phyloP scores from a whole-genome alignment of 2,329 filamentous ascomycete species.

The Cordyceps fumosorosea region DNA sequence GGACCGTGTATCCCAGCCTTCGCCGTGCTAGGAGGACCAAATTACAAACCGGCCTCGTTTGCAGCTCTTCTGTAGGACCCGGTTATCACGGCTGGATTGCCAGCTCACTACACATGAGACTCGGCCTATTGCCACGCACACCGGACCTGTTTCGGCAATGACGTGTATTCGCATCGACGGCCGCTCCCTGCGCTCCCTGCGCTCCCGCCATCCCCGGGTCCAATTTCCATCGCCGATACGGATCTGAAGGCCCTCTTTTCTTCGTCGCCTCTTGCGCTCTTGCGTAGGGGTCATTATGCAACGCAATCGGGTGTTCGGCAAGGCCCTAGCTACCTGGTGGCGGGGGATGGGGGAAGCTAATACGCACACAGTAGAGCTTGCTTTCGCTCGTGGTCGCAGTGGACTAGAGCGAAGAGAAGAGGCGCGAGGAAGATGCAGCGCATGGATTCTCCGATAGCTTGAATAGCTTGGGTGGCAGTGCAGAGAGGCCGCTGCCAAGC shows the following conservation, averaged over 20 bases:
- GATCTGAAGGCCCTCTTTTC: conserved; percentile 6
- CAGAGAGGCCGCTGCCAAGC: background rate
- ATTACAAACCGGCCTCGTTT: background rate
- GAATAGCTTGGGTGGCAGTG: background rate
- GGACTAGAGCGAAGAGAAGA: background rate
- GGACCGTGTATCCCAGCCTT: background rate
- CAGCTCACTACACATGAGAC: background rate
- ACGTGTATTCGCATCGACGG: background rate
- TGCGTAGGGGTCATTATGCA: background rate
- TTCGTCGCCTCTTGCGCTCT: background rate
- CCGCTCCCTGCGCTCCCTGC: background rate
- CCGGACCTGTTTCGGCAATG: background rate
- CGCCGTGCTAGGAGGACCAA: background rate
- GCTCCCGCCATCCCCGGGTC: background rate
- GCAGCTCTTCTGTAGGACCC: background rate
- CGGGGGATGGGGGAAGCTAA: background rate
- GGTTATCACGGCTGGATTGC: conserved; percentile 2
- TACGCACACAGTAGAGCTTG: background rate
- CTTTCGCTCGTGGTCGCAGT: background rate
- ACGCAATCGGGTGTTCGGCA: conserved; percentile 11
- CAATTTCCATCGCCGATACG: background rate
- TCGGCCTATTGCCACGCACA: background rate
- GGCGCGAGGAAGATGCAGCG: background rate
- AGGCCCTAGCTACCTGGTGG: background rate
- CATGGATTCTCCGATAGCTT: background rate